These are phyloP conservation scores for Hypoxylon sp. DNA, from an alignment of 2,329 filamentous ascomycete species.

Conservation along the genomic window DNA sequence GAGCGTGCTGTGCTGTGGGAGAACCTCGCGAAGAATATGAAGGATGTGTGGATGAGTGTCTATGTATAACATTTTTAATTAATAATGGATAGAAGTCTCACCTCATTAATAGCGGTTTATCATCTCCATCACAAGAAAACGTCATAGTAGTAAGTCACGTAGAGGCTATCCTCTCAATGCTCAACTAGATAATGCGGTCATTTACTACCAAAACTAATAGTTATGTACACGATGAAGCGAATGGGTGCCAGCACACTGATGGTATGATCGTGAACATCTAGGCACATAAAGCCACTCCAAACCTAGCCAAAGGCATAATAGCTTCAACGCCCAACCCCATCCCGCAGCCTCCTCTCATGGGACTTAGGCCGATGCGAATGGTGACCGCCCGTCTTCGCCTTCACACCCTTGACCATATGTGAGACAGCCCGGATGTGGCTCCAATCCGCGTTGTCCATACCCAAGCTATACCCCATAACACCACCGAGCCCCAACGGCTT, in stretches of 20 bases:
- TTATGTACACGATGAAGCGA: conserved; percentile 17
- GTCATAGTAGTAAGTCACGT: background rate
- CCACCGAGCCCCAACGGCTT: conserved; percentile 71
- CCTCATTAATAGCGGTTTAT: background rate
- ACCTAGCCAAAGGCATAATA: background rate
- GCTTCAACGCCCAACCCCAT: background rate
- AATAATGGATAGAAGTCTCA: background rate
- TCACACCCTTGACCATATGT: conserved; percentile 52
- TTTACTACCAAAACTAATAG: conserved; percentile 8
- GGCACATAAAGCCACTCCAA: background rate
- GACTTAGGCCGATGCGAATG: background rate
- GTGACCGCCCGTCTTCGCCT: background rate
- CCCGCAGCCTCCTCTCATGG: background rate
- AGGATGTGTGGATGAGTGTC: conserved; percentile 34
- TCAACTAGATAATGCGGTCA: background rate
- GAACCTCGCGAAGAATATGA: conserved; percentile 23
- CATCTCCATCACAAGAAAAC: background rate
- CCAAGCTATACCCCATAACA: conserved; percentile 82
- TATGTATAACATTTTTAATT: conserved; percentile 1
- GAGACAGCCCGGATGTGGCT: conserved; percentile 58
- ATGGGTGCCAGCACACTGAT: conserved; percentile 3
- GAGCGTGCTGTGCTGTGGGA: conserved; percentile 23
- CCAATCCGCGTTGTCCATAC: conserved; percentile 71
- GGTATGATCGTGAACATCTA: background rate
- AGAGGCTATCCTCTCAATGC: background rate